Conservation (phyloP, 306 rosid species). For the Lablab purpureus region DNA sequence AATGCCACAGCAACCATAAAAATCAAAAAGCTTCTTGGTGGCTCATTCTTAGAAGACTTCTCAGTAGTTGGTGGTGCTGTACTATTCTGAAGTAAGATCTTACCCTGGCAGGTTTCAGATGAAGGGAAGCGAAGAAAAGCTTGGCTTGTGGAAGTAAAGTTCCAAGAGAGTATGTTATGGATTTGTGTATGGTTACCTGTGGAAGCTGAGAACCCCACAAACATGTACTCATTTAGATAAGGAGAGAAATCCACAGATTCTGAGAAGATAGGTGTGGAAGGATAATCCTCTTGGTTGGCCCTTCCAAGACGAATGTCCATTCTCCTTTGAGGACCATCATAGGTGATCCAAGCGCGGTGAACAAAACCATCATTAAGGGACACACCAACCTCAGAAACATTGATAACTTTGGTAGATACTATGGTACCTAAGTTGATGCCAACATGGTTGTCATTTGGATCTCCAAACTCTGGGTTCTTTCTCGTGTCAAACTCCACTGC, state of each 20-base stretch:
- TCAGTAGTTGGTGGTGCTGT: conserved; percentile 12
- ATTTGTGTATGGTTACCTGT: conserved; percentile 78
- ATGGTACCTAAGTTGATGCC: conserved; percentile 79
- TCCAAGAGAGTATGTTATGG: conserved; percentile 77
- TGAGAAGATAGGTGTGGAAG: conserved; percentile 66
- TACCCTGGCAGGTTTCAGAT: conserved; percentile 61
- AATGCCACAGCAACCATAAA: conserved; percentile 58
- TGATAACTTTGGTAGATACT: conserved; percentile 56
- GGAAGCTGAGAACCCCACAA: conserved; percentile 86
- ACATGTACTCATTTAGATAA: conserved; percentile 78
- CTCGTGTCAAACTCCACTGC: conserved; percentile 80
- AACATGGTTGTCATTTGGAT: conserved; percentile 82
- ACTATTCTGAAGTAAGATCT: conserved; percentile 53
- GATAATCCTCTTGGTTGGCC: conserved; percentile 44
- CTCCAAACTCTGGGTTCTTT: conserved; percentile 66
- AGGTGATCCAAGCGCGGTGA: conserved; percentile 59
- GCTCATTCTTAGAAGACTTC: conserved; percentile 43
- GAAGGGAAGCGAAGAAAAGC: conserved; percentile 74
- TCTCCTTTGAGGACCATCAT: conserved; percentile 64
- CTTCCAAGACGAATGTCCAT: conserved; percentile 68
- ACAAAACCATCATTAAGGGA: conserved; percentile 59
- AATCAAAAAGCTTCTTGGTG: conserved; percentile 59
- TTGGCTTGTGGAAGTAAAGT: conserved; percentile 70
- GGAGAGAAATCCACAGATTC: conserved; percentile 50
- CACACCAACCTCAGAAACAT: conserved; percentile 66